Percentiles rank a stretch among this genome's conserved stretches.
Conservation (phyloP, 306 rosid species). For the Vicia faba region DNA sequence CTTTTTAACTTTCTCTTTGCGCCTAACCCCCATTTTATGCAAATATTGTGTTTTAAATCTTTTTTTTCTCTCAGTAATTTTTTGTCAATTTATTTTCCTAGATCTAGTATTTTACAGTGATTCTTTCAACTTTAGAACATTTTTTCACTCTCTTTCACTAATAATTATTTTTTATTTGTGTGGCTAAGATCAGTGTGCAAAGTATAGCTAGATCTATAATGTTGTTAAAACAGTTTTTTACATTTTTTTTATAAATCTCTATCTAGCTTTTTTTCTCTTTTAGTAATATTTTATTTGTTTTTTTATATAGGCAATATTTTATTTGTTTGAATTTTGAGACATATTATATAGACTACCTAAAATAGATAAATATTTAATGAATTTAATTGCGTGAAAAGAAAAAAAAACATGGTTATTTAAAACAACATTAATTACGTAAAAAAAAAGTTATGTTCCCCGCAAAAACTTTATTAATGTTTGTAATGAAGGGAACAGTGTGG, state of each 20-base stretch:
- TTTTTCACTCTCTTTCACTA: neutral
- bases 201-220: neutral
- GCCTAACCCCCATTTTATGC: neutral
- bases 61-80: neutral
- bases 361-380: too few species aligned
- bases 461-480: neutral
- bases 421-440: neutral
- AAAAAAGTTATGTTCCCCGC: neutral
- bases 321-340: too few species aligned
- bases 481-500: conserved; percentile 9
- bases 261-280: neutral
- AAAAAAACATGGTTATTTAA: neutral
- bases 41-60: neutral
- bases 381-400: too few species aligned
- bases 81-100: neutral
- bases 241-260: neutral
- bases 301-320: too few species aligned
- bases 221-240: neutral
- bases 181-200: neutral
- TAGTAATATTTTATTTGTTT: too few species aligned
- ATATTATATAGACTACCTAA: too few species aligned
- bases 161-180: too few species aligned
- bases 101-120: neutral
- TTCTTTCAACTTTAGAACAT: neutral
- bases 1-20: neutral